Percentiles rank a stretch among this genome's conserved stretches.
These are phyloP conservation scores for Cyberlindnera samutprakarnensis DNA, from an alignment of 805 yeast genomes.

Conservation along the genomic window DNA sequence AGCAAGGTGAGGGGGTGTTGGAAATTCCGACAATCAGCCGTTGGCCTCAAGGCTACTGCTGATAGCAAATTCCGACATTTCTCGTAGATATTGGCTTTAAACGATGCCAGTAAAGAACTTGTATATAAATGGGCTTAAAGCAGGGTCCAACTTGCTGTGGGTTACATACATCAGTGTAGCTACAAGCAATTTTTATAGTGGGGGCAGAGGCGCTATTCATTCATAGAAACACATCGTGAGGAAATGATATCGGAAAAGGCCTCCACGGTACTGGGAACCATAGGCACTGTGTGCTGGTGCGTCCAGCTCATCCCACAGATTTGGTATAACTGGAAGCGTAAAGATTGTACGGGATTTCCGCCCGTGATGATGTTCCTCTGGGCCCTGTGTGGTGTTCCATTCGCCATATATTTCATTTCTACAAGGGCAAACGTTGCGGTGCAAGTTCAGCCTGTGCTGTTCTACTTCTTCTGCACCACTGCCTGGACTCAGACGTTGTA, in stretches of 20 bases:
- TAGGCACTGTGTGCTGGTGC: conserved; percentile 92
- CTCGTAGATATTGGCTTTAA: too few relatives aligned
- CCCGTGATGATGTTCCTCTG: conserved; percentile 84
- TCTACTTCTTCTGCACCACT: conserved; percentile 58
- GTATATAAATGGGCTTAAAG: too few relatives aligned
- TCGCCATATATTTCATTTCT: conserved; percentile 72
- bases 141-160: too few relatives aligned
- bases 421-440: conserved; percentile 70
- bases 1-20: too few relatives aligned
- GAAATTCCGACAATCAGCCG: too few relatives aligned
- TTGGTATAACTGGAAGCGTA: conserved; percentile 59
- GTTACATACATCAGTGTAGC: too few relatives aligned
- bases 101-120: too few relatives aligned
- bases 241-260: conserved; percentile 34
- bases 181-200: too few relatives aligned
- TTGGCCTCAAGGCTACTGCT: too few relatives aligned
- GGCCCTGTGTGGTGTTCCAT: conserved; percentile 75
- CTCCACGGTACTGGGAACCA: conserved; percentile 72
- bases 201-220: too few relatives aligned
- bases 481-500: conserved; percentile 63
- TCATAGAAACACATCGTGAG: too few relatives aligned
- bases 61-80: too few relatives aligned
- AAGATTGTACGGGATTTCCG: conserved; percentile 82
- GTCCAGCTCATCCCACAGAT: conserved; percentile 86
- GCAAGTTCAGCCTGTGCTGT: conserved; percentile 85